Conservation (phyloP, 1,284 basidiomycete species). For the Moesziomyces parantarcticus region DNA sequence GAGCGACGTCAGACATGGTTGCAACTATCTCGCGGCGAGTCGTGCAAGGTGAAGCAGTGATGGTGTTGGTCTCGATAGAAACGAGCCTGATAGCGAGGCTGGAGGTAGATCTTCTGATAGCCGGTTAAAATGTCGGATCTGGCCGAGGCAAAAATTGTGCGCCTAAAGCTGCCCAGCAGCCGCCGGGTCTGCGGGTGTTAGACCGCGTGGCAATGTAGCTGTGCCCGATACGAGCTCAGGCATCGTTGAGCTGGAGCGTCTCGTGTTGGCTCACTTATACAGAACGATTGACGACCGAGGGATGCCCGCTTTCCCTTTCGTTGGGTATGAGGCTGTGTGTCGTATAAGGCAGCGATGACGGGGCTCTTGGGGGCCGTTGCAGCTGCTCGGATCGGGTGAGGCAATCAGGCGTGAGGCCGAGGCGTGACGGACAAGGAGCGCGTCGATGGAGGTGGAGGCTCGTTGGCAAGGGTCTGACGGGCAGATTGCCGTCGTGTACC, state of each 20-base stretch:
- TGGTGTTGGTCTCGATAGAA: constrained; percentile 7
- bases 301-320: no score
- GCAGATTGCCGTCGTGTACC: neutral
- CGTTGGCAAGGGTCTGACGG: neutral
- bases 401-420: no score
- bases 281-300: no score
- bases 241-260: no score
- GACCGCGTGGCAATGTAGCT: neutral
- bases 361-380: no score
- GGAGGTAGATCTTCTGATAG: neutral
- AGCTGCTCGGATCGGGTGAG: no score
- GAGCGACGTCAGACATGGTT: constrained; percentile 58
- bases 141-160: constrained; percentile 7
- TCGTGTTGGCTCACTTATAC: no score
- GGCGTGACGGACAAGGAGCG: neutral
- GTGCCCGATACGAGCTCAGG: no score
- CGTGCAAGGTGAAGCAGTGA: neutral
- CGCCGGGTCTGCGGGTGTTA: neutral
- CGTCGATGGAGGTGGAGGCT: constrained; percentile 22
- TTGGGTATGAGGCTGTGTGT: no score
- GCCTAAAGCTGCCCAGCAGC: neutral
- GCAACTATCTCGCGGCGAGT: neutral
- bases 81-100: no score
- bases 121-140: constrained; percentile 14
- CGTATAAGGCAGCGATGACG: no score